These are phyloP conservation scores for Eimeria sp. DNA, from an alignment of 169 alveolate genomes.

Conservation along the genomic window DNA sequence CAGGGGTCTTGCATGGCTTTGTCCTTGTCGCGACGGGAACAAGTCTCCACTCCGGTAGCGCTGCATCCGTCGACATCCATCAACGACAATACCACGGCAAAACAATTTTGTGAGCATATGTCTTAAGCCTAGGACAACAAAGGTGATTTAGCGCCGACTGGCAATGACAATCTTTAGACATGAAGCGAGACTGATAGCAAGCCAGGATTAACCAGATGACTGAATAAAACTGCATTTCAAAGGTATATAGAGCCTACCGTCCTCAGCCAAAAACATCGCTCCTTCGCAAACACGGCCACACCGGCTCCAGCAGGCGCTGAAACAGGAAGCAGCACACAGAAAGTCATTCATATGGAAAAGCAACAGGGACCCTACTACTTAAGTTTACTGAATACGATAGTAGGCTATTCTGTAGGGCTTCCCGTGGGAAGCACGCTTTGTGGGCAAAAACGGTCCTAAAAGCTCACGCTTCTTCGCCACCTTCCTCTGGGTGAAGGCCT, in stretches of 20 bases:
- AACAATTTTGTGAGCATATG: not conserved
- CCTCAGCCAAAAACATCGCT: constrained; percentile 70
- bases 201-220: not conserved
- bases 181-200: not conserved
- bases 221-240: not conserved
- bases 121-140: not conserved
- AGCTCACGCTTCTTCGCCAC: constrained; percentile 67
- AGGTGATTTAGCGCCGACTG: not conserved
- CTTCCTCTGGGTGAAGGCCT: constrained; percentile 70
- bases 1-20: constrained; percentile 68
- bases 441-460: not conserved
- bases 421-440: not conserved
- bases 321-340: not conserved
- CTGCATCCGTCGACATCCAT: constrained; percentile 5
- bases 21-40: constrained; percentile 69
- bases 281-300: constrained; percentile 74
- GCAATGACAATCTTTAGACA: too few species aligned
- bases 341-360: not conserved
- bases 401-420: not conserved
- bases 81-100: not conserved
- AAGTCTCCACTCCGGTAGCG: constrained; percentile 71
- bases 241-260: not conserved
- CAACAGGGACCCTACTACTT: not conserved
- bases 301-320: constrained; percentile 70
- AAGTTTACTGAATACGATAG: not conserved